Conservation (phyloP, 1,139 yeast species). For the Kurtzmaniella quercitrusa region DNA sequence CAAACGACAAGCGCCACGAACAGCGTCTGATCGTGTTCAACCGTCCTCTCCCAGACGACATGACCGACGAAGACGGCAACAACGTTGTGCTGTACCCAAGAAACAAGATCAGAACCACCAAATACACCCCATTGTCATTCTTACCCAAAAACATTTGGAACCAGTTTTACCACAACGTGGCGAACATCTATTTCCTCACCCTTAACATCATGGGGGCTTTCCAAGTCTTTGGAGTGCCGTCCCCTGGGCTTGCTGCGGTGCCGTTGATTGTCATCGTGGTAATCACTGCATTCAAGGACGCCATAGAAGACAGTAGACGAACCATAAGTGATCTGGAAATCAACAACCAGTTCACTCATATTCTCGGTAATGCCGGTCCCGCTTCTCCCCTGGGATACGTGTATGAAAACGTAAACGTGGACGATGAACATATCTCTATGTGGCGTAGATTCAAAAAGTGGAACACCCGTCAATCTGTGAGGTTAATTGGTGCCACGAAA, state of each 20-base stretch:
- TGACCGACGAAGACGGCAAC: conserved; percentile 42
- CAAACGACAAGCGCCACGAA: conserved; percentile 36
- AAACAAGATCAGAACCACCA: conserved; percentile 93
- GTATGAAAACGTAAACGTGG: conserved; percentile 39
- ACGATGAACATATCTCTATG: conserved; percentile 44
- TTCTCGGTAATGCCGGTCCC: conserved; percentile 18
- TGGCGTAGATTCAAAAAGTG: conserved; percentile 63
- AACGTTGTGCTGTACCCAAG: conserved; percentile 48
- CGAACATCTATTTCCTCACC: conserved; percentile 51
- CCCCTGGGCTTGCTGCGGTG: conserved; percentile 52
- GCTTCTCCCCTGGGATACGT: conserved; percentile 14
- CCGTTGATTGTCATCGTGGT: conserved; percentile 56
- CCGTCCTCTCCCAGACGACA: conserved; percentile 59
- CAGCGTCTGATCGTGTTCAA: conserved; percentile 64
- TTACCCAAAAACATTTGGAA: conserved; percentile 75
- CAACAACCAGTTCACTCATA: conserved; percentile 48
- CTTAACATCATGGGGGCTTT: conserved; percentile 50
- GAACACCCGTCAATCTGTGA: conserved; percentile 29
- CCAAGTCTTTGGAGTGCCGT: conserved; percentile 55
- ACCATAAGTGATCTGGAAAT: conserved; percentile 50
- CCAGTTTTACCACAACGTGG: conserved; percentile 57
- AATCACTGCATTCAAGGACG: conserved; percentile 54
- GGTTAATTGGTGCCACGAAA: conserved; percentile 25
- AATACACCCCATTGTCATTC: conserved; percentile 86
- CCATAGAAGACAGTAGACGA: conserved; percentile 54